These are phyloP conservation scores for Fragilariopsis cylindrus DNA, from an alignment of 108 stramenopile genomes.

Conservation along the genomic window DNA sequence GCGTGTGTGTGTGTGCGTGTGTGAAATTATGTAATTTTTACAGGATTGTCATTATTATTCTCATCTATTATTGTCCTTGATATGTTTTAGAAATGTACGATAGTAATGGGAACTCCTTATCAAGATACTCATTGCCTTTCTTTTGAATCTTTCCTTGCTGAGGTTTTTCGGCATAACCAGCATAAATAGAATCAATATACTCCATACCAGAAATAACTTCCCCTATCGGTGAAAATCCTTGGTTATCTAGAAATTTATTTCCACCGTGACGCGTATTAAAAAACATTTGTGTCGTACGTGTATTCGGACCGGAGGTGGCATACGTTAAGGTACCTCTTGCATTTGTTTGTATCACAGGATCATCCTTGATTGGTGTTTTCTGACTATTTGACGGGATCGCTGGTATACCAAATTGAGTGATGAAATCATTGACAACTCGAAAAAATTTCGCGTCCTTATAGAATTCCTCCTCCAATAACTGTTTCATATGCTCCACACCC, in stretches of 20 bases:
- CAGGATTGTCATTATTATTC: not conserved
- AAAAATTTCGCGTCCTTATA: conserved; percentile 75
- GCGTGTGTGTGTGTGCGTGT: not conserved
- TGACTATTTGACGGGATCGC: conserved; percentile 58
- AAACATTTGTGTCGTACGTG: conserved; percentile 88
- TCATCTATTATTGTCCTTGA: not conserved
- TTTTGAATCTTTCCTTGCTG: conserved; percentile 61
- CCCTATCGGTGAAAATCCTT: conserved; percentile 88
- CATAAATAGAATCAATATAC: conserved; percentile 66
- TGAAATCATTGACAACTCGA: conserved; percentile 71
- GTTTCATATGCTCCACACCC: conserved; percentile 68
- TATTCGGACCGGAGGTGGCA: conserved; percentile 81
- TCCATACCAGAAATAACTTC: conserved; percentile 81
- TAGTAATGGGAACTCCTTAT: conserved; percentile 63
- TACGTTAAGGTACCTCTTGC: conserved; percentile 77
- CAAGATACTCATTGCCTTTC: conserved; percentile 62
- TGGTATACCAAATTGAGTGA: conserved; percentile 87
- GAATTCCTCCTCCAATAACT: conserved; percentile 58
- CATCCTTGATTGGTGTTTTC: conserved; percentile 59
- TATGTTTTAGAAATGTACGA: conserved; percentile 47
- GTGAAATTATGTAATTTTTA: not conserved
- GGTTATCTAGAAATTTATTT: conserved; percentile 75
- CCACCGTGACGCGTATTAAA: conserved; percentile 64
- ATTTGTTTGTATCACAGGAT: conserved; percentile 81
- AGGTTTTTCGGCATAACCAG: conserved; percentile 69